Percentiles rank a stretch among this genome's conserved stretches.
Conservation (phyloP, 306 rosid genomes). For the Quercus mongolica region DNA sequence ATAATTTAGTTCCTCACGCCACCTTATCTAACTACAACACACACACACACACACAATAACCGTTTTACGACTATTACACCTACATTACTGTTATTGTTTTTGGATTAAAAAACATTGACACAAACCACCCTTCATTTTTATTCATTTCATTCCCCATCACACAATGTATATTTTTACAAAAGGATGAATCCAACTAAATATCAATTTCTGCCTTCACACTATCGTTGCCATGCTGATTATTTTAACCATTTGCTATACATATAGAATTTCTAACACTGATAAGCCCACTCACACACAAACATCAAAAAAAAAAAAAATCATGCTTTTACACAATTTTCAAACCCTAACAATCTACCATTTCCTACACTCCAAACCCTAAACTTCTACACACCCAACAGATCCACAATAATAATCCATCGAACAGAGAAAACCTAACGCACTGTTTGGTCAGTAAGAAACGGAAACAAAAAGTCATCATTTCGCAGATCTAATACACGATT, state of each 20-base stretch:
- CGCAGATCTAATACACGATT: not conserved
- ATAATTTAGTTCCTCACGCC: not conserved
- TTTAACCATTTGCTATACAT: not conserved
- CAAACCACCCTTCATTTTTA: not conserved
- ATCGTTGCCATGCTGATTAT: not conserved
- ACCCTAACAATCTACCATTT: not conserved
- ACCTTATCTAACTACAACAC: not conserved
- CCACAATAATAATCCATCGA: not conserved
- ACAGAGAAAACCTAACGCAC: not conserved
- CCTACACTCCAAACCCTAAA: not conserved
- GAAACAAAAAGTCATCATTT: not conserved
- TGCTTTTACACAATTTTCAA: not conserved
- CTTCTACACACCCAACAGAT: not conserved
- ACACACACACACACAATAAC: not conserved
- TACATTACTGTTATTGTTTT: not conserved
- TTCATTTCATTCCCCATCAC: not conserved
- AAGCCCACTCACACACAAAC: not conserved
- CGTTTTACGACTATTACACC: not conserved
- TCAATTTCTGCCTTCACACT: not conserved
- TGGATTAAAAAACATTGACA: not conserved
- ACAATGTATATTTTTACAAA: not conserved
- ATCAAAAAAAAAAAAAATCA: not conserved
- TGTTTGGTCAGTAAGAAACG: not conserved
- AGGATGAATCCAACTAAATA: not conserved
- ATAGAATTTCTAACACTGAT: not conserved